Conservation (phyloP, 768 basidiomycete genomes). For the Rhodosporidiobolus sp. region DNA sequence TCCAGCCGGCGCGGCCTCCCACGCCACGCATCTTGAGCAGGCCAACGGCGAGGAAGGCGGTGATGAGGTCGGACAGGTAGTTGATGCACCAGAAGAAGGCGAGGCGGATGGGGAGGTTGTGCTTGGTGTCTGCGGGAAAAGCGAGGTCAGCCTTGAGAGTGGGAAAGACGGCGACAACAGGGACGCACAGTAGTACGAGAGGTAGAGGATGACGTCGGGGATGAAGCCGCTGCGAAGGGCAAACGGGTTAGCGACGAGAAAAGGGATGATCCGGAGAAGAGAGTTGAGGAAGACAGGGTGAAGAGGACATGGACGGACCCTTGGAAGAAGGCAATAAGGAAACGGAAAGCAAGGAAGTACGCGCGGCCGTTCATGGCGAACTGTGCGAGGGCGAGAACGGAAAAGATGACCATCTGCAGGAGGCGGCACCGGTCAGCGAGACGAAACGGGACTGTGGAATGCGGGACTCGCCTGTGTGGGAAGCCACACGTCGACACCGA, state of each 20-base stretch:
- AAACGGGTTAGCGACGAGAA: neutral
- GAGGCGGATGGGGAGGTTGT: constrained; percentile 1
- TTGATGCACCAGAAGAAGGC: no score
- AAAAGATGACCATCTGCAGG: constrained; percentile 17
- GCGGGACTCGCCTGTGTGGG: constrained; percentile 32
- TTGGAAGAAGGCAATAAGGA: constrained; percentile 46
- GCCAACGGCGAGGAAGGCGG: constrained; percentile 47
- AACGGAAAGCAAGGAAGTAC: constrained; percentile 44
- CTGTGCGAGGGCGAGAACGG: constrained; percentile 42
- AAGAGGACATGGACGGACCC: constrained; percentile 9
- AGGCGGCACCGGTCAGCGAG: no score
- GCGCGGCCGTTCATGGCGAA: constrained; percentile 44
- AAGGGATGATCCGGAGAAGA: no score
- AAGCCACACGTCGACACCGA: constrained; percentile 48
- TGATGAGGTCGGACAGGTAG: constrained; percentile 19
- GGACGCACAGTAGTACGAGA: no score
- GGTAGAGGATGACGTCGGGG: constrained; percentile 34
- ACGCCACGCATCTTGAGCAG: constrained; percentile 49
- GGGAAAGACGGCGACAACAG: no score
- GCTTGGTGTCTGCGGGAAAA: constrained; percentile 3
- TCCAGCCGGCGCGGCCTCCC: constrained; percentile 47
- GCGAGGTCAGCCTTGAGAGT: no score
- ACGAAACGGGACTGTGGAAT: neutral
- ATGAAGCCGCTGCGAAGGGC: neutral
- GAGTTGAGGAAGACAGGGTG: no score